Evolutionary conservation across 495 filamentous ascomycete species (phyloP).

Genomic region (Margaritispora aquatica): DNA sequence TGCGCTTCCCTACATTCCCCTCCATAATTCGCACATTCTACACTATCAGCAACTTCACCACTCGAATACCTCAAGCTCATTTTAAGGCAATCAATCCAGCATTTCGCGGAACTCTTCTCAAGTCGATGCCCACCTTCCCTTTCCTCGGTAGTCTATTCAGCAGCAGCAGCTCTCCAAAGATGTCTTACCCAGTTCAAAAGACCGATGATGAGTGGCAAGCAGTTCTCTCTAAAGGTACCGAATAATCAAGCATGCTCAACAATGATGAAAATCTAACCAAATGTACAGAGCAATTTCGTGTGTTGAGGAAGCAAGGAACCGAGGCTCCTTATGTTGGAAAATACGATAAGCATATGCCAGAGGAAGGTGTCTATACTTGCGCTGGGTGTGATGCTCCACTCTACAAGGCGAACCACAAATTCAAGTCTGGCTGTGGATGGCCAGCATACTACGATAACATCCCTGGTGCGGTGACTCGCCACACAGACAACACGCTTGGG

Average conservation of each 20-base stretch:
- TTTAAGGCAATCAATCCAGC: conserved; percentile 17
- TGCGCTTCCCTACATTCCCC: conserved; percentile 22
- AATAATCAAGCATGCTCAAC: no score
- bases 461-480: conserved; percentile 77
- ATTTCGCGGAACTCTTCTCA: conserved; percentile 17
- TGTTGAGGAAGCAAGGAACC: conserved; percentile 87
- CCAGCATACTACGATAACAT: conserved; percentile 94
- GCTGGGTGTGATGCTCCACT: conserved; percentile 81
- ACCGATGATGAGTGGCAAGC: conserved; percentile 82
- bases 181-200: conserved; percentile 77
- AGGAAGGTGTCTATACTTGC: conserved; percentile 72
- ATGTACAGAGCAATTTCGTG: conserved; percentile 78
- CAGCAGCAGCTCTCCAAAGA: conserved; percentile 44
- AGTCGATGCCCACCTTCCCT: conserved; percentile 48
- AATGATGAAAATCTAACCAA: no score
- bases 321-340: conserved; percentile 72
- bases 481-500: conserved; percentile 69
- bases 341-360: conserved; percentile 81
- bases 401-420: conserved; percentile 87
- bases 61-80: conserved; percentile 12
- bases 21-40: conserved; percentile 24
- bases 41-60: conserved; percentile 22
- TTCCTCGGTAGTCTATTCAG: conserved; percentile 78
- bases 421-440: conserved; percentile 95
- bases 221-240: conserved; percentile 68